A percentile compares a stretch with the other conserved stretches of the same genome.
These are phyloP conservation scores for Dothideomycetes sp. DNA, from an alignment of 2,329 filamentous ascomycete species.

Conservation along the genomic window DNA sequence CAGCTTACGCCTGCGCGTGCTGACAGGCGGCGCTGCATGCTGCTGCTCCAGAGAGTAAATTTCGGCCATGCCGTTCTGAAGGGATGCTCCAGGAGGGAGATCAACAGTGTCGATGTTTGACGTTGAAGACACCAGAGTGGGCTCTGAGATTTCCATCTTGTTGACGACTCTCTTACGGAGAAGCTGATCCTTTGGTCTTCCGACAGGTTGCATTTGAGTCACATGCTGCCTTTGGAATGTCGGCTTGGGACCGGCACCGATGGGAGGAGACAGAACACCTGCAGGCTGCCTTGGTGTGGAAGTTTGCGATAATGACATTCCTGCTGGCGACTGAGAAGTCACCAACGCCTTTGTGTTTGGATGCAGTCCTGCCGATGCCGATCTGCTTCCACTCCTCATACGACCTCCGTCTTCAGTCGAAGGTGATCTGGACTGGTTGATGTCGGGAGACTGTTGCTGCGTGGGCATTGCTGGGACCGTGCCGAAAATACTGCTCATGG, in stretches of 20 bases:
- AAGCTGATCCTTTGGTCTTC: constrained; percentile 4
- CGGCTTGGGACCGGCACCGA: background rate
- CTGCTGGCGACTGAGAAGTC: background rate
- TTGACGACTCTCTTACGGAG: constrained; percentile 49
- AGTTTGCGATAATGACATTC: constrained; percentile 1
- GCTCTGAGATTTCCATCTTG: constrained; percentile 55
- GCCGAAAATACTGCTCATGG: constrained; percentile 23
- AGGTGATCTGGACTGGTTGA: constrained; percentile 2
- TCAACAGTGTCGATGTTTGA: constrained; percentile 50
- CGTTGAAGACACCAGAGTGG: constrained; percentile 45
- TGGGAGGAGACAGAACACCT: constrained; percentile 6
- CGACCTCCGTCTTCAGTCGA: constrained; percentile 7
- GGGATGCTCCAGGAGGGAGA: constrained; percentile 46
- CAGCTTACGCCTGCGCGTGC: constrained; percentile 44
- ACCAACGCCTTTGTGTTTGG: constrained; percentile 1
- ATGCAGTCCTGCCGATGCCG: constrained; percentile 4
- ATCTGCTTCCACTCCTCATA: constrained; percentile 11
- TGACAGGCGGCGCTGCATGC: constrained; percentile 42
- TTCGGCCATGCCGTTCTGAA: constrained; percentile 42
- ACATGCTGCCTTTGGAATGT: background rate
- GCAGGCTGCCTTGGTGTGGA: background rate
- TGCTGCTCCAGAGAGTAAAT: constrained; percentile 21
- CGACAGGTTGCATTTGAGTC: background rate
- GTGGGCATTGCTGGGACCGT: background rate
- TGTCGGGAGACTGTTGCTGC: constrained; percentile 21